These are phyloP conservation scores for Creolimax fragrantissima DNA, from an alignment of 78 protist genomes.

Conservation along the genomic window DNA sequence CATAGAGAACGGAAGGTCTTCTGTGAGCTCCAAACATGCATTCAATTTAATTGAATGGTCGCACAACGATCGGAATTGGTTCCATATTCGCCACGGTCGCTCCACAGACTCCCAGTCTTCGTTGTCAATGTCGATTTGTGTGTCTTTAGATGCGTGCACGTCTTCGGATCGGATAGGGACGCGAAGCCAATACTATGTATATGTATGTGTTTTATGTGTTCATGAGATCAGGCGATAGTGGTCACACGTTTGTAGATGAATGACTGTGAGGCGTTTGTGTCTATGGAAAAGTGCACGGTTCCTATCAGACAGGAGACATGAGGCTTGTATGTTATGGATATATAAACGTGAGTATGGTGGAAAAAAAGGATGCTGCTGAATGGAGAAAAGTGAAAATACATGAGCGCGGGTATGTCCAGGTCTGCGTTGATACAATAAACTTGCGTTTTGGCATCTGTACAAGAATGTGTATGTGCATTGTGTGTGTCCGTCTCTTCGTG, in stretches of 20 bases:
- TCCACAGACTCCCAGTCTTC: neutral
- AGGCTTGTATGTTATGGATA: too few species aligned
- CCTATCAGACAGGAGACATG: too few species aligned
- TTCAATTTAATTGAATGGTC: neutral
- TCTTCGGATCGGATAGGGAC: neutral
- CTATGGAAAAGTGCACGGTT: too few species aligned
- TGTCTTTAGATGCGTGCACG: neutral
- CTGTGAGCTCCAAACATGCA: conserved; percentile 27
- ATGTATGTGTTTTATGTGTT: too few species aligned
- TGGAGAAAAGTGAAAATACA: neutral
- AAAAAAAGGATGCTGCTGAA: too few species aligned
- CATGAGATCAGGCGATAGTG: too few species aligned
- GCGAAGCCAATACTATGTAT: neutral
- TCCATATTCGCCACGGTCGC: conserved; percentile 4
- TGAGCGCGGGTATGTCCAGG: neutral
- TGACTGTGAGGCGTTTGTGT: neutral
- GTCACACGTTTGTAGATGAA: too few species aligned
- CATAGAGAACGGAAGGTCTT: conserved; percentile 17
- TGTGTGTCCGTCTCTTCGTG: neutral
- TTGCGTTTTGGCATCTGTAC: neutral
- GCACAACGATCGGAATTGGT: conserved; percentile 1
- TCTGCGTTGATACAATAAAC: neutral
- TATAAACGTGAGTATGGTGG: too few species aligned
- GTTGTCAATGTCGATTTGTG: neutral
- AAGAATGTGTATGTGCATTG: neutral